phyloP scores from a whole-genome alignment of 108 stramenopile species.

The Bacterosira constricta region DNA sequence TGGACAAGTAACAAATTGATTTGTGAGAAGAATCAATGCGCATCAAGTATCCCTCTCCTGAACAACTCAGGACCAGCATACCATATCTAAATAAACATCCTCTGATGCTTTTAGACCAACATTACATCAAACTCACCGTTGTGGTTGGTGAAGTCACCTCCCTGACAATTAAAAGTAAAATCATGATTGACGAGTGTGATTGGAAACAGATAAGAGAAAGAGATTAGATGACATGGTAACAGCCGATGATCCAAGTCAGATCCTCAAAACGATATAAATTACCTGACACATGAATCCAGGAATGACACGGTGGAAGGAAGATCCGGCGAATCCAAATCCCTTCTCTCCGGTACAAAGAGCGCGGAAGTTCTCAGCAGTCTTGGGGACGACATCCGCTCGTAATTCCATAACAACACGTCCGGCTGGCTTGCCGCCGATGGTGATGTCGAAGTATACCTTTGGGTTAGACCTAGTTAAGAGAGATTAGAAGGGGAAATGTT shows the following conservation, averaged over 20 bases:
- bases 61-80: no score
- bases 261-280: no score
- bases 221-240: no score
- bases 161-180: no score
- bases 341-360: conserved; percentile 82
- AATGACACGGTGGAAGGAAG: conserved; percentile 94
- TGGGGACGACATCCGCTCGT: conserved; percentile 88
- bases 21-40: no score
- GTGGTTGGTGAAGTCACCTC: conserved; percentile 53
- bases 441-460: conserved; percentile 82
- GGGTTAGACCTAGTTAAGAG: conserved; percentile 46
- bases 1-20: neutral
- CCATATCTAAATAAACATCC: no score
- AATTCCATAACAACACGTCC: conserved; percentile 94
- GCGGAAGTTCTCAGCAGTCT: conserved; percentile 91
- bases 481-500: no score
- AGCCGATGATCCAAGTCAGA: no score
- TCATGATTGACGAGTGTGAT: no score
- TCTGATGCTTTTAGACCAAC: no score
- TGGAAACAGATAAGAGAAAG: no score
- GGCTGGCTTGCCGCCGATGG: conserved; percentile 75
- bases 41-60: no score
- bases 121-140: conserved; percentile 37
- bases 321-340: conserved; percentile 90
- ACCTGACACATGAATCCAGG: conserved; percentile 89